Base-by-base conservation (phyloP, 2,329 filamentous ascomycete species). In the Microdochium trichocladiopsis region DNA sequence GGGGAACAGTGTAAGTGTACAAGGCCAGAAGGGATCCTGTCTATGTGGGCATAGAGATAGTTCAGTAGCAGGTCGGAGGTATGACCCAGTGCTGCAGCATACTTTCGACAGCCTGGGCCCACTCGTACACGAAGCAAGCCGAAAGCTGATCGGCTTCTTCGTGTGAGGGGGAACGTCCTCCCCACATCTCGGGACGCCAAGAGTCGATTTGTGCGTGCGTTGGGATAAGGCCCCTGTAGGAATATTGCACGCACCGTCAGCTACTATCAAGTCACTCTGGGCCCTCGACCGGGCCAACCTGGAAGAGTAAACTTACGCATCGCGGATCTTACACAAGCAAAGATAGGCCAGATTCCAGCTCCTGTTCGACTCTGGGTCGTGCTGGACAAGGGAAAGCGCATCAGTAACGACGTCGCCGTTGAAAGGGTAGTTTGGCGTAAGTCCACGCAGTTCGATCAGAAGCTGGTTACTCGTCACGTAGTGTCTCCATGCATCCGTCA, bases 291-390 rank as follows among this genome's bases (percentile, higher is more conserved):
- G n/a, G n/a, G n/a, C n/a, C n/a, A n/a, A n/a, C n/a, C n/a, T n/a
- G n/a, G n/a, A n/a, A n/a, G n/a, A n/a, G n/a, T n/a, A n/a, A n/a
- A n/a, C 80, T 66, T 70, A 86, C 83, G 85, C 82, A 52, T 82
- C 78, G 22, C 76, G 73, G 50, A 89, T 83, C 66, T 88, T 88
- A 43, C 70, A 71, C 10, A 90, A 69, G 28, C 87, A 82, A 47
- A 90, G 70, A 86, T 87, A 90, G 43, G 84, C 87, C 59, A 87
- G 74, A 63, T 90, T 91, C 86, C 87, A 90, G 63, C 85, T 89
- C 23, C 83, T 77, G 59, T 83, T 83, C 57, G 83, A 86, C 18
- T 76, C 71, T 0, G 84, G 84, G 56, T 90, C 87, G 25, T 70
- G 72, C 51, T 78, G 74, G 2, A 90, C 86, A 22, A 83, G 73